Base-by-base conservation (phyloP, 2,329 filamentous ascomycete genomes). In the Fusarium fujikuroi region DNA sequence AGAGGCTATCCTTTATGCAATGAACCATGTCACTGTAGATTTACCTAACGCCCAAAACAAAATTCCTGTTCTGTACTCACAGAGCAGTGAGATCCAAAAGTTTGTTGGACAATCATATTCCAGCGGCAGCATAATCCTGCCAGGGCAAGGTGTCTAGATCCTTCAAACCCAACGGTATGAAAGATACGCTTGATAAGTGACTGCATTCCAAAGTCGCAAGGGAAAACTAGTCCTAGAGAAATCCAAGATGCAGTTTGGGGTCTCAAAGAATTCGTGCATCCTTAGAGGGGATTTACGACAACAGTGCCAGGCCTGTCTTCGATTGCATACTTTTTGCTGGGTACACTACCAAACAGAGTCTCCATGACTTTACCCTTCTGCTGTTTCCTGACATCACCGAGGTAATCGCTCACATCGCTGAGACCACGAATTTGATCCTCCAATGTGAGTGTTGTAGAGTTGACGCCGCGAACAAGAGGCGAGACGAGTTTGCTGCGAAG, bases 341-440 rank as follows among this genome's bases (percentile, higher is more conserved):
- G 80, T 16, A 80, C 79, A 34, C 76, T 85, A 5, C 91, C 92
- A 80, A 93, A 95, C 5, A 97, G 83, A 82, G 93, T 90, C 83
- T 95, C 92, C 88, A 96, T 90, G 76, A 96, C 85, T 82, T 93
- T 94, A 65, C 90, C 89, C 85, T 95, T 96, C 84, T 98, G 95
- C 74, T 88, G 88, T 72, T 93, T 89, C 44, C 95, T 86, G 42
- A 97, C 90, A 14, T 87, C 89, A 70, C 92, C 92, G 15, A 98
- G 86, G 79, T 97, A 93, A 18, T 88, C 87, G 75, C 95, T 93
- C 7, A 94, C 95, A 30, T 92, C 92, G 76, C 94, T 92, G 25
- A 98, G 82, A 9, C 95, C 95, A 49, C 87, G 86, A 75, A 98
- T 94, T 85, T 98, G 95, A 77, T 95, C 93, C 69, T 95, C 93